These are phyloP conservation scores for Leishmania aethiopica DNA, from an alignment of 208 protist species.

Conservation along the genomic window DNA sequence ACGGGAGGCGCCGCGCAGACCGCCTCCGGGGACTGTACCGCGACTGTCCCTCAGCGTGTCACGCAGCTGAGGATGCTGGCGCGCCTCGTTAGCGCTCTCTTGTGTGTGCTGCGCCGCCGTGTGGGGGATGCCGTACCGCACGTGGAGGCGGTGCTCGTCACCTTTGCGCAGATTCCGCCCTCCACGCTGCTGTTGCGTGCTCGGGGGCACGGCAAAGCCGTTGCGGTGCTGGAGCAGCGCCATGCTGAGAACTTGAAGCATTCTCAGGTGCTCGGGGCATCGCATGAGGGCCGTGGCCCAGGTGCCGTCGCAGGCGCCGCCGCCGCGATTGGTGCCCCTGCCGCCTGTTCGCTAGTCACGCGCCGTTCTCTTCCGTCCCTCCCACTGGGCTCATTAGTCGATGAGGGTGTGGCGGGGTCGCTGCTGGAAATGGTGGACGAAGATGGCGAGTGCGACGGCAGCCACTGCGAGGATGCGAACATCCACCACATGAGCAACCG, in stretches of 20 bases:
- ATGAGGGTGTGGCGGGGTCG: neutral
- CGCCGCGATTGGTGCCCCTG: neutral
- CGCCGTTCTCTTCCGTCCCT: neutral
- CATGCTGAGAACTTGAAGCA: neutral
- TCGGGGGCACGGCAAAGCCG: neutral
- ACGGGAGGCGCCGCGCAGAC: conserved; percentile 30
- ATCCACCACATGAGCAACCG: no score
- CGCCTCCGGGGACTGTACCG: conserved; percentile 22
- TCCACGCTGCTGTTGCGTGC: conserved; percentile 21
- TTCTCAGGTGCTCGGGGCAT: neutral
- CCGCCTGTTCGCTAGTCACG: neutral
- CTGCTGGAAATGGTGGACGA: conserved; percentile 12
- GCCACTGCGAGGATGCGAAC: neutral
- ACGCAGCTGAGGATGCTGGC: conserved; percentile 47
- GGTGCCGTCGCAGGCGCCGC: neutral
- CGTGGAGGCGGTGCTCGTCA: conserved; percentile 39
- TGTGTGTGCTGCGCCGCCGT: conserved; percentile 38
- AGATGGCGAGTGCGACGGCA: neutral
- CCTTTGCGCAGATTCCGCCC: conserved; percentile 33
- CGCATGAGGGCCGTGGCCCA: neutral
- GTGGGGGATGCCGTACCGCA: conserved; percentile 40
- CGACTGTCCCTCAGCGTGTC: conserved; percentile 32
- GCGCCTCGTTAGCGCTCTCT: conserved; percentile 35
- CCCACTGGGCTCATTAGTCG: neutral
- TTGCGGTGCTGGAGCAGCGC: neutral